Evolutionary conservation across 805 yeast genomes (phyloP).

Genomic region (Yarrowia keelungensis): DNA sequence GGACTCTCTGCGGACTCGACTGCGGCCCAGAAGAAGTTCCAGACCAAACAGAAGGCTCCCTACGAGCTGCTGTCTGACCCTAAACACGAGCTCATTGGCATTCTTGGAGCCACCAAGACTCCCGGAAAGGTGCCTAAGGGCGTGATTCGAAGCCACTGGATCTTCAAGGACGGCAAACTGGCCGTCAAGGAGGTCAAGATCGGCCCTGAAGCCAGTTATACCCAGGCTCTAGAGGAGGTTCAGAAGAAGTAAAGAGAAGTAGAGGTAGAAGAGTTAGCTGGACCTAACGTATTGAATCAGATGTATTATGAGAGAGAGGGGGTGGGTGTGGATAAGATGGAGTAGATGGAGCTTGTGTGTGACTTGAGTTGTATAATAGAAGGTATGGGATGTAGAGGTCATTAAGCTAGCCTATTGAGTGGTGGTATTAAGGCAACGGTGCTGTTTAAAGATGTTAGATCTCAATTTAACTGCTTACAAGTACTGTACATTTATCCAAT

Average conservation of each 20-base stretch:
- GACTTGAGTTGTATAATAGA: too few species aligned
- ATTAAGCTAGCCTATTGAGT: not conserved
- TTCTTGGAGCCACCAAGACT: conserved; percentile 81
- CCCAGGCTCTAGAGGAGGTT: conserved; percentile 46
- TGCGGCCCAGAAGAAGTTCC: conserved; percentile 76
- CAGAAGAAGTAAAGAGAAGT: not conserved
- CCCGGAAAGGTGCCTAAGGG: conserved; percentile 61
- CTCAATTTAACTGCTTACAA: too few species aligned
- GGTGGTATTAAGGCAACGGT: not conserved
- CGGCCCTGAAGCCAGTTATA: conserved; percentile 53
- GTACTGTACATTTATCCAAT: too few species aligned
- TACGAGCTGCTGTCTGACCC: conserved; percentile 83
- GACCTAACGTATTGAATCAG: not conserved
- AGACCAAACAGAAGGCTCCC: conserved; percentile 72
- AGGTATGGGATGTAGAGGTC: not conserved
- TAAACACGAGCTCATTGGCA: conserved; percentile 66
- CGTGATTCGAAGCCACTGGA: conserved; percentile 88
- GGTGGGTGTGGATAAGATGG: too few species aligned
- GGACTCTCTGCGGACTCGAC: conserved; percentile 89
- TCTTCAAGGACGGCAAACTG: conserved; percentile 79
- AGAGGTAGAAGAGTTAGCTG: too few species aligned
- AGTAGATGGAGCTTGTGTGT: too few species aligned
- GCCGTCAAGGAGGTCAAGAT: conserved; percentile 60
- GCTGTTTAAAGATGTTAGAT: too few species aligned
- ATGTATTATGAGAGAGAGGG: too few species aligned